These are phyloP conservation scores for Termitomyces sp. DNA, from an alignment of 768 basidiomycete genomes.

Conservation along the genomic window DNA sequence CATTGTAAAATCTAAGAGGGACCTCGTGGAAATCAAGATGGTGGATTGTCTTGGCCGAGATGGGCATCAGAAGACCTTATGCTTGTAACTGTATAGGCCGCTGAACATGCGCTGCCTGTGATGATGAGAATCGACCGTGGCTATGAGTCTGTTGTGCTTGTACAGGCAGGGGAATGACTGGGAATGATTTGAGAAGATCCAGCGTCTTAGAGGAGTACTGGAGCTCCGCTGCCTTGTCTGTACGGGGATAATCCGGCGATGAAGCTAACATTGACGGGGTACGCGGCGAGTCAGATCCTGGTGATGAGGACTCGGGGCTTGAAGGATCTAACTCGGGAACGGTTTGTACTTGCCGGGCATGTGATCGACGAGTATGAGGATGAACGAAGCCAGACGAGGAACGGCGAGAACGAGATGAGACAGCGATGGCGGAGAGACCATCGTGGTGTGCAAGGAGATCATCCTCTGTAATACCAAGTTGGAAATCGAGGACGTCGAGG, in stretches of 20 bases:
- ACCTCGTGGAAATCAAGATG: neutral
- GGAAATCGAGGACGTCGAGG: conserved; percentile 74
- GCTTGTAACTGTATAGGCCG: conserved; percentile 7
- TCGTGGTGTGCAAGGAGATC: conserved; percentile 55
- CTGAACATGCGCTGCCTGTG: conserved; percentile 14
- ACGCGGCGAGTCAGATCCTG: conserved; percentile 21
- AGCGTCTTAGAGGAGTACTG: conserved; percentile 28
- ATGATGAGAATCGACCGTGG: conserved; percentile 10
- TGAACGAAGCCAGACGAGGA: conserved; percentile 17
- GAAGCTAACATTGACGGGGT: conserved; percentile 22
- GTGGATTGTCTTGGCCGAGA: neutral
- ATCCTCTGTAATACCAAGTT: conserved; percentile 58
- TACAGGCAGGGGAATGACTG: conserved; percentile 33
- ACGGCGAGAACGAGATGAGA: conserved; percentile 19
- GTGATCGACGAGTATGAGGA: conserved; percentile 10
- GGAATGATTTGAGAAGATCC: conserved; percentile 45
- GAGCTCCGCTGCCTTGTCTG: conserved; percentile 14
- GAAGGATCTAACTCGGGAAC: conserved; percentile 43
- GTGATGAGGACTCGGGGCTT: conserved; percentile 32
- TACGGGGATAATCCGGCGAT: conserved; percentile 17
- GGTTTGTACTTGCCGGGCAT: neutral
- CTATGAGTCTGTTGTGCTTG: conserved; percentile 15
- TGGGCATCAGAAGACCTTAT: neutral
- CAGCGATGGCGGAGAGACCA: conserved; percentile 25
- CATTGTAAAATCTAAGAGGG: conserved; percentile 6